A percentile compares a stretch with the other conserved stretches of the same genome.
Conservation (phyloP, 768 basidiomycete genomes). For the Psilocybe cubensis region DNA sequence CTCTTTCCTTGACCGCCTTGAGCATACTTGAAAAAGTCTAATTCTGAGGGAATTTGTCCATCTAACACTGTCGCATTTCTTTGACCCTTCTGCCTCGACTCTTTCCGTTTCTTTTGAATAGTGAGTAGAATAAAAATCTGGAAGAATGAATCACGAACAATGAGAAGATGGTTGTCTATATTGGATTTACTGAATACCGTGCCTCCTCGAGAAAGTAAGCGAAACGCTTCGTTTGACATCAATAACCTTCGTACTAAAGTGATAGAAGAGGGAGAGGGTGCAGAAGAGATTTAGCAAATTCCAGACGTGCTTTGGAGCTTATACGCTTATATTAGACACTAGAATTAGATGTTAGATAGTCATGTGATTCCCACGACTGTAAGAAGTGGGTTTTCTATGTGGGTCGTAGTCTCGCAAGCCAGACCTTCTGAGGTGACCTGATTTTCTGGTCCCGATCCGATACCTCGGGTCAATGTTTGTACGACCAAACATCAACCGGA, state of each 20-base stretch:
- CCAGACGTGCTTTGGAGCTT: neutral
- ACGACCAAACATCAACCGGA: too few relatives aligned
- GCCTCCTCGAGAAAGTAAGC: conserved; percentile 86
- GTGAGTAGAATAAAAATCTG: neutral
- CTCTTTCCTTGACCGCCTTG: conserved; percentile 58
- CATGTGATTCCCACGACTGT: too few relatives aligned
- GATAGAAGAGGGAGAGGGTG: neutral
- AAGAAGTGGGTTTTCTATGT: too few relatives aligned
- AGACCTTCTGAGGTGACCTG: too few relatives aligned
- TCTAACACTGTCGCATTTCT: conserved; percentile 19
- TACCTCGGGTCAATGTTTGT: too few relatives aligned
- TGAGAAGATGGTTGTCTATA: conserved; percentile 72
- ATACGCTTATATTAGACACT: too few relatives aligned
- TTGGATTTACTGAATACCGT: conserved; percentile 84
- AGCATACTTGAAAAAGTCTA: conserved; percentile 94
- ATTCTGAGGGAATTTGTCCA: conserved; percentile 67
- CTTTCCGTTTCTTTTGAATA: conserved; percentile 12
- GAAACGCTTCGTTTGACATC: conserved; percentile 73
- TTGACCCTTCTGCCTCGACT: conserved; percentile 1
- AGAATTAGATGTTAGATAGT: too few relatives aligned
- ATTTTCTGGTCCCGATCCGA: too few relatives aligned
- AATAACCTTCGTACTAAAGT: neutral
- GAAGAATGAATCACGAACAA: conserved; percentile 39
- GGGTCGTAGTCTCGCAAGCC: too few relatives aligned
- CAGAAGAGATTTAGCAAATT: neutral